phyloP scores from a whole-genome alignment of 2,329 filamentous ascomycete genomes.

The Teratosphaeria viscida region DNA sequence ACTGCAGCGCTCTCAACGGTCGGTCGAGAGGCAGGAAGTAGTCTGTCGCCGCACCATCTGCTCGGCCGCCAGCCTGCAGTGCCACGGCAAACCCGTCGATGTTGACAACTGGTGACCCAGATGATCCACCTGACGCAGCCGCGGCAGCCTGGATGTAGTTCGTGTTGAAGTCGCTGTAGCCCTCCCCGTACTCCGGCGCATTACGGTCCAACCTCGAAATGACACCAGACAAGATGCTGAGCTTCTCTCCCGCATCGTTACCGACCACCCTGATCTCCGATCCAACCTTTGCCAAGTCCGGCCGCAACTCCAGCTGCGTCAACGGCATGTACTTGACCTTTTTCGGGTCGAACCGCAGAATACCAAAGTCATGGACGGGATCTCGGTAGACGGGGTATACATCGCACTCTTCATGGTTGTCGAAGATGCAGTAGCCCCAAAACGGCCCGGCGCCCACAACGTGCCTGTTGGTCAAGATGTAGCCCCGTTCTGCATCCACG shows the following conservation, averaged over 20 bases:
- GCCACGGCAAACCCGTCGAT: slow-evolving; percentile 87
- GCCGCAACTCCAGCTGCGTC: slow-evolving; percentile 65
- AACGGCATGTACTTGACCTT: slow-evolving; percentile 96
- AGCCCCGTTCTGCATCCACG: slow-evolving; percentile 84
- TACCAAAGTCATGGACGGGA: slow-evolving; percentile 96
- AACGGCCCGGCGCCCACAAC: slow-evolving; percentile 93
- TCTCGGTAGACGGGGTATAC: slow-evolving; percentile 95
- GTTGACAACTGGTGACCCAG: slow-evolving; percentile 96
- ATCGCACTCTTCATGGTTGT: slow-evolving; percentile 95
- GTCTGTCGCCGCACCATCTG: slow-evolving; percentile 91
- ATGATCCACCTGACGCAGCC: slow-evolving; percentile 91
- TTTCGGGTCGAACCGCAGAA: slow-evolving; percentile 89
- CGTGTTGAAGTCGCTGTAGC: slow-evolving; percentile 93
- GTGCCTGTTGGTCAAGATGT: slow-evolving; percentile 53
- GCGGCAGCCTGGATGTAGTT: slow-evolving; percentile 98
- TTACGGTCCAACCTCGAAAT: slow-evolving; percentile 94
- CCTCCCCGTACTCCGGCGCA: slow-evolving; percentile 93
- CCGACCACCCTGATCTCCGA: slow-evolving; percentile 93
- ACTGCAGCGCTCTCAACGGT: slow-evolving; percentile 74
- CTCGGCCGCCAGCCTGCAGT: slow-evolving; percentile 83
- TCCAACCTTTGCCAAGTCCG: slow-evolving; percentile 78
- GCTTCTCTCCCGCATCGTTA: slow-evolving; percentile 96
- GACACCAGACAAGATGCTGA: slow-evolving; percentile 93
- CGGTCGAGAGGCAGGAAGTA: slow-evolving; percentile 94
- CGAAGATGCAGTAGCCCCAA: slow-evolving; percentile 96